Conservation (phyloP, 441 rosid genomes). For the Erysimum cheiri region DNA sequence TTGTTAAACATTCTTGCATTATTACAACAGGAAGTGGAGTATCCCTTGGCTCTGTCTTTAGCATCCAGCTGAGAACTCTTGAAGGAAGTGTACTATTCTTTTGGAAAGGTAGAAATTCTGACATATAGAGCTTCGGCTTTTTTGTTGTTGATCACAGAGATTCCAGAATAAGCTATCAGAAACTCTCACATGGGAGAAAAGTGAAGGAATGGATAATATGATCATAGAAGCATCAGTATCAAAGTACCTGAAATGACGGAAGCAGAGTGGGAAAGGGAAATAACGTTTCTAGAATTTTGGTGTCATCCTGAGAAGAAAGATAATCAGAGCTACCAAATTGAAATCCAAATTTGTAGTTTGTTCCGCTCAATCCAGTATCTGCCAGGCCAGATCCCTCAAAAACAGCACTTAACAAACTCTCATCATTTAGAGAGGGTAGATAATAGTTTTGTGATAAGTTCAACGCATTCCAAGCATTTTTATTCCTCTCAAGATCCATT, state of each 20-base stretch:
- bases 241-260: conserved; percentile 77
- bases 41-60: conserved; percentile 59
- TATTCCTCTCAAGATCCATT: conserved; percentile 55
- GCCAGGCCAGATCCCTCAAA: conserved; percentile 51
- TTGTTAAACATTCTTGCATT: conserved; percentile 80
- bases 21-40: conserved; percentile 81
- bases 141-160: conserved; percentile 37
- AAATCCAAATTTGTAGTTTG: conserved; percentile 77
- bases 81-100: conserved; percentile 88
- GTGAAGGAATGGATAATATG: conserved; percentile 16
- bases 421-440: conserved; percentile 85
- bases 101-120: conserved; percentile 85
- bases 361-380: conserved; percentile 55
- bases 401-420: conserved; percentile 64
- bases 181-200: conserved; percentile 20
- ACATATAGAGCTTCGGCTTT: conserved; percentile 70
- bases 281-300: conserved; percentile 62
- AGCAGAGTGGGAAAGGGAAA: conserved; percentile 94
- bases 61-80: conserved; percentile 77
- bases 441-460: conserved; percentile 63
- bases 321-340: conserved; percentile 66
- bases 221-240: conserved; percentile 33
- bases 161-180: conserved; percentile 27
- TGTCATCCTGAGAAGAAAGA: conserved; percentile 62
- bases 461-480: conserved; percentile 57